A percentile compares a stretch with the other conserved stretches of the same genome.
Conservation (phyloP, 371 early-diverging fungal species). For the Mycotypha africana region DNA sequence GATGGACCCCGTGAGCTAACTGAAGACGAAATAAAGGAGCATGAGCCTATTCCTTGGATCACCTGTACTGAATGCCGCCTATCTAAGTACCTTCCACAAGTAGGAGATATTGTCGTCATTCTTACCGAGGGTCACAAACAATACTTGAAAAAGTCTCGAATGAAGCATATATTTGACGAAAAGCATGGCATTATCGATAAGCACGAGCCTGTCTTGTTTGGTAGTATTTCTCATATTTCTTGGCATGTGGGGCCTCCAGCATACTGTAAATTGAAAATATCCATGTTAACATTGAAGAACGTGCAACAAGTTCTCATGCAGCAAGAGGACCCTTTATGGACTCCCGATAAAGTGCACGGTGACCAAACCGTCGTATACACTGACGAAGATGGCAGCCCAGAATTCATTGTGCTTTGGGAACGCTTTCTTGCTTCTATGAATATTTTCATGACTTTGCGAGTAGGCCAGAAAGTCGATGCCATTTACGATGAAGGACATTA, state of each 20-base stretch:
- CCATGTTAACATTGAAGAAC: conserved; percentile 32
- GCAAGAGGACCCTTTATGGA: conserved; percentile 33
- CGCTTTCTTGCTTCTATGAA: conserved; percentile 58
- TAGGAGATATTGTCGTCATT: conserved; percentile 60
- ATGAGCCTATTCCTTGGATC: conserved; percentile 61
- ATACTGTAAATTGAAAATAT: conserved; percentile 54
- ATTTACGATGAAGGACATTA: conserved; percentile 55
- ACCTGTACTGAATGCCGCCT: conserved; percentile 45
- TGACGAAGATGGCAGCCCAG: conserved; percentile 67
- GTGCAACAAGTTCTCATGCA: conserved; percentile 4
- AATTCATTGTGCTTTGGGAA: conserved; percentile 64
- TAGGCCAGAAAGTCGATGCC: conserved; percentile 57
- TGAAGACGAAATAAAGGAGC: conserved; percentile 26
- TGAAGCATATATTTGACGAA: conserved; percentile 47
- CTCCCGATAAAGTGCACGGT: conserved; percentile 16
- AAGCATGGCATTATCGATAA: conserved; percentile 41
- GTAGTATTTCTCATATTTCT: conserved; percentile 46
- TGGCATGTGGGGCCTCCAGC: conserved; percentile 73
- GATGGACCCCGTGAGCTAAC: conserved; percentile 20
- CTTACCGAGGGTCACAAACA: conserved; percentile 61
- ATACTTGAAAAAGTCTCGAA: conserved; percentile 50
- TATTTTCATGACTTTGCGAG: conserved; percentile 26
- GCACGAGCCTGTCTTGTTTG: conserved; percentile 52
- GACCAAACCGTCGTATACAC: conserved; percentile 61
- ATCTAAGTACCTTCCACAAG: conserved; percentile 67